Conservation (phyloP, 176 grass and related monocot genomes). For the Oryza brachyantha region DNA sequence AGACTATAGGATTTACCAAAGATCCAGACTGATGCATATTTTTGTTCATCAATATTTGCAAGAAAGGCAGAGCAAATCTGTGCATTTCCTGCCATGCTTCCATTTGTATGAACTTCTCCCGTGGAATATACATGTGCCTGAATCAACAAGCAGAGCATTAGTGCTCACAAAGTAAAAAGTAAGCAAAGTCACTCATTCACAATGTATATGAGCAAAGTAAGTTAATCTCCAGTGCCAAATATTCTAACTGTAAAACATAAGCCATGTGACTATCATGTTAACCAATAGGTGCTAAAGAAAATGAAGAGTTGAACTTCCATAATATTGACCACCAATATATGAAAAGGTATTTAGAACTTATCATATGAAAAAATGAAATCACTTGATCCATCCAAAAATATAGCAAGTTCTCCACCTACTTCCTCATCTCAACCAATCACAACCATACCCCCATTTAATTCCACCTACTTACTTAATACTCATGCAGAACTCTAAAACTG, state of each 20-base stretch:
- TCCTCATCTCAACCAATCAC: no score
- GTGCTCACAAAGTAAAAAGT: slow-evolving; percentile 4
- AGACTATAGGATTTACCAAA: slow-evolving; percentile 75
- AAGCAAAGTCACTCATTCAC: neutral
- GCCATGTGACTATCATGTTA: neutral
- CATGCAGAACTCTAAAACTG: no score
- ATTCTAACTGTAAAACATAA: neutral
- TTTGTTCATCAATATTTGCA: slow-evolving; percentile 92
- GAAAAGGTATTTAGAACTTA: neutral
- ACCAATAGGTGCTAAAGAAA: neutral
- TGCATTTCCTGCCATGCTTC: slow-evolving; percentile 47
- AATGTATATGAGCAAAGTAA: neutral
- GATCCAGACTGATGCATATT: slow-evolving; percentile 70
- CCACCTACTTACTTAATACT: no score
- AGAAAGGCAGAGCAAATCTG: slow-evolving; percentile 94
- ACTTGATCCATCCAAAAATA: neutral
- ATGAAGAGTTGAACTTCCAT: neutral
- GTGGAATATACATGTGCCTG: slow-evolving; percentile 95
- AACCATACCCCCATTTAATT: no score
- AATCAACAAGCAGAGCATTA: slow-evolving; percentile 39
- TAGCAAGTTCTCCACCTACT: no score
- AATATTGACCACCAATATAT: neutral
- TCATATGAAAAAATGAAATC: neutral
- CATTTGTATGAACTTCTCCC: slow-evolving; percentile 49
- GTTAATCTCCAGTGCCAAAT: slow-evolving; percentile 10